These are phyloP conservation scores for Thymus mandschuricus DNA, from an alignment of 257 asterid species.

Conservation along the genomic window DNA sequence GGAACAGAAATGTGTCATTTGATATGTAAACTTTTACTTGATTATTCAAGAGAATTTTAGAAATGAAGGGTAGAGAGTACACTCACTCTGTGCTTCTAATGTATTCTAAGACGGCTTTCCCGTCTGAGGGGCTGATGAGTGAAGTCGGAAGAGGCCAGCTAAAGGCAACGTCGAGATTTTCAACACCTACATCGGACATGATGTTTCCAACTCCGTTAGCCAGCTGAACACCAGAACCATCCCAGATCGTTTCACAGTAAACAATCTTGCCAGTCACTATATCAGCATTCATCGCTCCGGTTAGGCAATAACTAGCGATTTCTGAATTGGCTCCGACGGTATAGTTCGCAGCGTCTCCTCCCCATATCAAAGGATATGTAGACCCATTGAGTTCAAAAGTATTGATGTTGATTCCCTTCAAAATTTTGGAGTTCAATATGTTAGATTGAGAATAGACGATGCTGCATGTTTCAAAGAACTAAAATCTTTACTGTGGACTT, in stretches of 20 bases:
- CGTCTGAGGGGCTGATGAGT: slow-evolving; percentile 42
- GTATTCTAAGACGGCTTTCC: slow-evolving; percentile 43
- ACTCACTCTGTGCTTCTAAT: slow-evolving; percentile 44
- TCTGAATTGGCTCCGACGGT: slow-evolving; percentile 48
- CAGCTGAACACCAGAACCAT: slow-evolving; percentile 43
- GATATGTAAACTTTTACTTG: background rate
- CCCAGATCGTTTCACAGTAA: slow-evolving; percentile 43
- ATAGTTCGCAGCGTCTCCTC: slow-evolving; percentile 71
- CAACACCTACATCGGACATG: slow-evolving; percentile 37
- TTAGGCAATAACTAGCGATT: slow-evolving; percentile 30
- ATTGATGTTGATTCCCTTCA: slow-evolving; percentile 65
- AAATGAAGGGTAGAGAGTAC: background rate
- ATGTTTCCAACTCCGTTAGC: slow-evolving; percentile 48
- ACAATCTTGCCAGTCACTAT: slow-evolving; percentile 52
- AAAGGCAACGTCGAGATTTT: slow-evolving; percentile 44
- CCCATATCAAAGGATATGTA: slow-evolving; percentile 66
- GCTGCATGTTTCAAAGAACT: background rate
- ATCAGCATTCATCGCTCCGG: slow-evolving; percentile 41
- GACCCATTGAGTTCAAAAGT: slow-evolving; percentile 52
- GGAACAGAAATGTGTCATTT: background rate
- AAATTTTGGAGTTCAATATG: background rate
- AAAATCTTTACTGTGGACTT: slow-evolving; percentile 9
- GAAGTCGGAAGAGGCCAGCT: slow-evolving; percentile 55
- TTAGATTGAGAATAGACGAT: background rate
- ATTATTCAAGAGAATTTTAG: background rate